phyloP scores from a whole-genome alignment of 768 basidiomycete genomes.

The Leccinum boreale region DNA sequence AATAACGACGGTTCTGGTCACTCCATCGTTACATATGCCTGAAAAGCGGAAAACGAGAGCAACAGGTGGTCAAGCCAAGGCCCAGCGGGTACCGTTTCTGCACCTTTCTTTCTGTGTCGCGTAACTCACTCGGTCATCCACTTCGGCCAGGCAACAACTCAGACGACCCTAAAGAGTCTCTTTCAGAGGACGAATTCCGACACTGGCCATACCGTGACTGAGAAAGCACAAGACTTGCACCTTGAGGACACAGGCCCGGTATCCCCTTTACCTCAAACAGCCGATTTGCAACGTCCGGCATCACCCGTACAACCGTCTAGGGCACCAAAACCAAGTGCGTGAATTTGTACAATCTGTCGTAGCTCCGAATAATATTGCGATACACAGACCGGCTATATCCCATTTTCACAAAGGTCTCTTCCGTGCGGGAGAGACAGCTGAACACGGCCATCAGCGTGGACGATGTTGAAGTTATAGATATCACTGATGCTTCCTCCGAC shows the following conservation, averaged over 20 bases:
- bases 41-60: slow-evolving; percentile 24
- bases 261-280: neutral
- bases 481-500: slow-evolving; percentile 18
- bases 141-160: slow-evolving; percentile 14
- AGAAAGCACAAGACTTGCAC: neutral
- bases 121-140: slow-evolving; percentile 5
- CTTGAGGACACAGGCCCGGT: neutral
- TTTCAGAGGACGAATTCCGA: slow-evolving; percentile 18
- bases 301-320: neutral
- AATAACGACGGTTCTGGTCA: neutral
- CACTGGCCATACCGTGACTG: neutral
- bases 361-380: neutral
- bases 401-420: slow-evolving; percentile 19
- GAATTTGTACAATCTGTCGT: neutral
- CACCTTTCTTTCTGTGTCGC: neutral
- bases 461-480: slow-evolving; percentile 15
- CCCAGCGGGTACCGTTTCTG: slow-evolving; percentile 17
- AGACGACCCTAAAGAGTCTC: slow-evolving; percentile 28
- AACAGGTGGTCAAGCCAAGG: slow-evolving; percentile 6
- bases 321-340: slow-evolving; percentile 21
- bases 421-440: slow-evolving; percentile 3
- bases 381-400: slow-evolving; percentile 24
- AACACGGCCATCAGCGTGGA: slow-evolving; percentile 13
- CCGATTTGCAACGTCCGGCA: neutral
- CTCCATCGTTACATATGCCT: slow-evolving; percentile 13